Percentiles rank a stretch among this genome's conserved stretches.
Conservation (phyloP, 768 basidiomycete species). For the Pleurotus sapidus region DNA sequence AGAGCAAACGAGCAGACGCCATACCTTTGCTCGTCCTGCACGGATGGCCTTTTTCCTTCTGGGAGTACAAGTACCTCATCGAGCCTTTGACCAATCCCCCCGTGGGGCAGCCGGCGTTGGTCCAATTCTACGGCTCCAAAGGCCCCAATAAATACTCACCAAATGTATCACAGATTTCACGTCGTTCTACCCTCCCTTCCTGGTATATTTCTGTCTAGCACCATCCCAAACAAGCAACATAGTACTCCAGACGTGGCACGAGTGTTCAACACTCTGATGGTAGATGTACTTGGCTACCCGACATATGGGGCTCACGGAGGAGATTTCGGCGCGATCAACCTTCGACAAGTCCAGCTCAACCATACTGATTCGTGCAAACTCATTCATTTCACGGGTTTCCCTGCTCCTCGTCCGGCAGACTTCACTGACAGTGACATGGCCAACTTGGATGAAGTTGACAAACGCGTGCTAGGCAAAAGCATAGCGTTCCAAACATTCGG, state of each 20-base stretch:
- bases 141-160: not conserved
- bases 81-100: constrained; percentile 4
- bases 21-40: constrained; percentile 8
- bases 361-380: not conserved
- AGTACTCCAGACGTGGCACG: constrained; percentile 5
- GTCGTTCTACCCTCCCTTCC: constrained; percentile 9
- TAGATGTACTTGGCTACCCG: constrained; percentile 6
- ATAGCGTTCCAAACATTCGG: not conserved
- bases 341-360: constrained; percentile 5
- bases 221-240: constrained; percentile 1
- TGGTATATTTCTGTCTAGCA: constrained; percentile 4
- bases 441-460: not conserved
- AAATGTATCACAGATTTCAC: constrained; percentile 1
- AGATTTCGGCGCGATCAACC: constrained; percentile 6
- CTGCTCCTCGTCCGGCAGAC: not conserved
- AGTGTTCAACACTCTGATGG: constrained; percentile 6
- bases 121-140: not conserved
- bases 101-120: not conserved
- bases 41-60: constrained; percentile 6
- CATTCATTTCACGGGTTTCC: constrained; percentile 2
- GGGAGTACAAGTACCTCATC: constrained; percentile 4
- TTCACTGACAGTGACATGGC: constrained; percentile 1
- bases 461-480: not conserved
- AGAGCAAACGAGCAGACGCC: constrained; percentile 5
- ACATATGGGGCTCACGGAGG: constrained; percentile 8